Evolutionary conservation across 805 yeast species (phyloP).

Genomic region (Metschnikowia drakensbergensis): DNA sequence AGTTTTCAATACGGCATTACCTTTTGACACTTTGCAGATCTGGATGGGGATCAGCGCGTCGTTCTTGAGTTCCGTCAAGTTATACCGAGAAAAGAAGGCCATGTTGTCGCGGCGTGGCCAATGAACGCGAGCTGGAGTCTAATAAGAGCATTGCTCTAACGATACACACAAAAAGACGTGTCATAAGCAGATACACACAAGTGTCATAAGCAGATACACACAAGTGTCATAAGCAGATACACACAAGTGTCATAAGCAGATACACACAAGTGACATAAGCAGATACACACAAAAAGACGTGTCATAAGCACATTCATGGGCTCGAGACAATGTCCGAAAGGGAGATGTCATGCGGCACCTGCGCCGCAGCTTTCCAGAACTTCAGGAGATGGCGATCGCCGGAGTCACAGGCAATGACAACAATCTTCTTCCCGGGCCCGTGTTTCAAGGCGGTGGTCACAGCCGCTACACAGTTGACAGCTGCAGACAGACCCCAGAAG

Average conservation of each 20-base stretch:
- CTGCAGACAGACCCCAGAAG: constrained; percentile 91
- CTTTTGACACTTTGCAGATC: constrained; percentile 37
- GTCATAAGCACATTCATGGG: neutral
- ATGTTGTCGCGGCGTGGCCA: constrained; percentile 1
- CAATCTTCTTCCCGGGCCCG: constrained; percentile 63
- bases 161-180: too few species aligned
- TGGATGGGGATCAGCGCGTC: constrained; percentile 46
- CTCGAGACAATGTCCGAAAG: constrained; percentile 29
- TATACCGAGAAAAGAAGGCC: constrained; percentile 35
- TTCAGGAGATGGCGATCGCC: constrained; percentile 88
- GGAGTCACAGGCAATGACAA: constrained; percentile 87
- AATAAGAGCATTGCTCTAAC: neutral
- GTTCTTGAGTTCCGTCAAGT: constrained; percentile 33
- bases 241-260: too few species aligned
- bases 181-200: too few species aligned
- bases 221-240: too few species aligned
- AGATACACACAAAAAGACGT: too few species aligned
- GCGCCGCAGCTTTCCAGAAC: constrained; percentile 76
- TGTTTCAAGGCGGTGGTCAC: constrained; percentile 45
- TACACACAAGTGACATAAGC: too few species aligned
- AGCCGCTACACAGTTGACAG: constrained; percentile 91
- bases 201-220: too few species aligned
- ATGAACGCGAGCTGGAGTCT: neutral
- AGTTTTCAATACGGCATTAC: constrained; percentile 33
- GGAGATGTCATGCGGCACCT: constrained; percentile 26